Conservation (phyloP, 1,284 basidiomycete species). For the Rhodotorula sp. region DNA sequence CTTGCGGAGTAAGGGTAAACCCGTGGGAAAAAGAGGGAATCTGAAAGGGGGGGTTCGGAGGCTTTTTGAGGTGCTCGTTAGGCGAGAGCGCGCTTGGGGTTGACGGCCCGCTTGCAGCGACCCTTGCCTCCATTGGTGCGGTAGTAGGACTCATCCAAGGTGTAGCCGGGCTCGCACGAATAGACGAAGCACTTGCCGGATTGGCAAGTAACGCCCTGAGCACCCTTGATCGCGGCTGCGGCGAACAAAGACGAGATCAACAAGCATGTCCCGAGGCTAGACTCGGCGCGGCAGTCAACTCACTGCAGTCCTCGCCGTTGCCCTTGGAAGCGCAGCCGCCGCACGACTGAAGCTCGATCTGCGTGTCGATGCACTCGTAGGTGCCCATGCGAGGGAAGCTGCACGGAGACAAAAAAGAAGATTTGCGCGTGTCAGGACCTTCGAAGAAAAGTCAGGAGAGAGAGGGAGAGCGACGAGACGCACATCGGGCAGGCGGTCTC, state of each 20-base stretch:
- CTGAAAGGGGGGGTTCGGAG: too few species aligned
- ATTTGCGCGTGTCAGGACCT: neutral
- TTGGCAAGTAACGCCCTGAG: constrained; percentile 61
- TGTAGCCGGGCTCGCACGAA: constrained; percentile 29
- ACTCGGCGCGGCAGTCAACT: neutral
- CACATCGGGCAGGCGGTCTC: constrained; percentile 44
- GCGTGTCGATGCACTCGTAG: constrained; percentile 53
- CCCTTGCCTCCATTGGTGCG: constrained; percentile 16
- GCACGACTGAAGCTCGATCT: constrained; percentile 55
- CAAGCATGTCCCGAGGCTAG: neutral
- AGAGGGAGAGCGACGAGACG: constrained; percentile 8
- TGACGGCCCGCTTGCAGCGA: constrained; percentile 3
- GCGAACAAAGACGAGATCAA: neutral
- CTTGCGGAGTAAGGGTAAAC: neutral
- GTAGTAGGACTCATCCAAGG: constrained; percentile 5
- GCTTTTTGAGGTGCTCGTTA: neutral
- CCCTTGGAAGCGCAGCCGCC: constrained; percentile 64
- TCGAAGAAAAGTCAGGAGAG: too few species aligned
- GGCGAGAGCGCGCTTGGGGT: neutral
- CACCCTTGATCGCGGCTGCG: constrained; percentile 58
- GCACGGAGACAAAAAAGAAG: neutral
- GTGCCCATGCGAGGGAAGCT: constrained; percentile 39
- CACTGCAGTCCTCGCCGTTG: constrained; percentile 64
- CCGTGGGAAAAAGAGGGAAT: neutral
- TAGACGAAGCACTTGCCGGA: constrained; percentile 43